Conservation (phyloP, 495 filamentous ascomycete species). For the Aspergillus baeticus region DNA sequence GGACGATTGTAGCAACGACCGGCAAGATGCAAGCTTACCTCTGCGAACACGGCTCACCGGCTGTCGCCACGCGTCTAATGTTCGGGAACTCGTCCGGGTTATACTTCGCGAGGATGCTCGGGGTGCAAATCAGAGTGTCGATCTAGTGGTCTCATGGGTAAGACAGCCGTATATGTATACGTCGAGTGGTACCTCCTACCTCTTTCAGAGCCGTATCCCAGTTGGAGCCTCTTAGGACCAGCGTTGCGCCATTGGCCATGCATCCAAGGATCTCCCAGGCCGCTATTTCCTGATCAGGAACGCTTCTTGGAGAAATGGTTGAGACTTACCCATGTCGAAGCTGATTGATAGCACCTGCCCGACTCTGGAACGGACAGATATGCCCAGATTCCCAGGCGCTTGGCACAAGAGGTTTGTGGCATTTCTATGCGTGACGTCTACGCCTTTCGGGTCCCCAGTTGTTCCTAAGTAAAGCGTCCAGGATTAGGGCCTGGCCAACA, state of each 20-base stretch:
- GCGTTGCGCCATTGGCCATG: conserved; percentile 5
- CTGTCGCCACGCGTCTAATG: conserved; percentile 9
- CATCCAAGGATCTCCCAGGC: conserved; percentile 11
- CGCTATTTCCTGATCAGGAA: background rate
- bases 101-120: conserved; percentile 6
- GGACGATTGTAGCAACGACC: background rate
- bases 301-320: background rate
- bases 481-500: background rate
- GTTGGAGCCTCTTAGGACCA: conserved; percentile 3
- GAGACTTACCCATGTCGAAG: conserved; percentile 13
- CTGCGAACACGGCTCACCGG: conserved; percentile 11
- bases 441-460: conserved; percentile 8
- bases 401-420: conserved; percentile 11
- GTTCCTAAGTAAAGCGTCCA: background rate
- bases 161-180: background rate
- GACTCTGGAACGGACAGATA: background rate
- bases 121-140: conserved; percentile 12
- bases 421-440: conserved; percentile 11
- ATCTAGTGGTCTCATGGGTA: background rate
- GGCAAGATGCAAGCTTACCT: too few relatives aligned
- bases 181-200: background rate
- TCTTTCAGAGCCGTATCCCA: background rate
- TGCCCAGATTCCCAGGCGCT: conserved; percentile 9
- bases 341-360: conserved; percentile 9
- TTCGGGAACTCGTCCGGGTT: conserved; percentile 4